phyloP scores from a whole-genome alignment of 2,329 filamentous ascomycete genomes.

The Fusarium decemcellulare region DNA sequence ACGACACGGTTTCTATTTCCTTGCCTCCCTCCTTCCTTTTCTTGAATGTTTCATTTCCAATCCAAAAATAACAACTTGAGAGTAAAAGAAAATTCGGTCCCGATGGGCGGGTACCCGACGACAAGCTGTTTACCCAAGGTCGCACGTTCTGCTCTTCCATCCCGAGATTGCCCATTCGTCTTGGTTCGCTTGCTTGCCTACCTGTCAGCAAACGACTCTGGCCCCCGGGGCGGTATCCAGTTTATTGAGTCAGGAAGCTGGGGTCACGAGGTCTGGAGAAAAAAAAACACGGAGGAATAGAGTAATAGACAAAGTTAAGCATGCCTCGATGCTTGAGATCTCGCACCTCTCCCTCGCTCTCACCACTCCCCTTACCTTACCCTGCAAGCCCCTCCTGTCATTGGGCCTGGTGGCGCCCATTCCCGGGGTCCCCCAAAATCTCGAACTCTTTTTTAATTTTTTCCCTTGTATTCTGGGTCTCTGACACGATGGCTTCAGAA shows the following conservation, averaged over 20 bases:
- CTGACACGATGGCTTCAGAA: constrained; percentile 18
- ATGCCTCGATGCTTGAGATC: not conserved
- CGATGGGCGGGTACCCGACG: constrained; percentile 7
- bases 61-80: constrained; percentile 12
- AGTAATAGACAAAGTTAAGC: constrained; percentile 32
- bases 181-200: constrained; percentile 3
- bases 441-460: not conserved
- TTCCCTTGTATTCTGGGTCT: not conserved
- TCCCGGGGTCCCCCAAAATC: not conserved
- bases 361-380: constrained; percentile 21
- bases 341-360: not conserved
- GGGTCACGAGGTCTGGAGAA: constrained; percentile 32
- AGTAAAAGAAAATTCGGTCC: too few relatives aligned
- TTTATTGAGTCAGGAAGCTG: not conserved
- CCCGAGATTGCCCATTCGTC: not conserved
- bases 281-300: constrained; percentile 17
- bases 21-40: too few relatives aligned
- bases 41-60: not conserved
- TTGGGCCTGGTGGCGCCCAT: constrained; percentile 19
- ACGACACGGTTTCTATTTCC: not conserved
- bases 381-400: constrained; percentile 13
- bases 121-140: constrained; percentile 12
- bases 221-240: constrained; percentile 2
- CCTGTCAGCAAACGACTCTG: too few relatives aligned
- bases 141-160: not conserved